Conservation (phyloP, 371 early-diverging fungal species). For the Rhizomucor pusillus region DNA sequence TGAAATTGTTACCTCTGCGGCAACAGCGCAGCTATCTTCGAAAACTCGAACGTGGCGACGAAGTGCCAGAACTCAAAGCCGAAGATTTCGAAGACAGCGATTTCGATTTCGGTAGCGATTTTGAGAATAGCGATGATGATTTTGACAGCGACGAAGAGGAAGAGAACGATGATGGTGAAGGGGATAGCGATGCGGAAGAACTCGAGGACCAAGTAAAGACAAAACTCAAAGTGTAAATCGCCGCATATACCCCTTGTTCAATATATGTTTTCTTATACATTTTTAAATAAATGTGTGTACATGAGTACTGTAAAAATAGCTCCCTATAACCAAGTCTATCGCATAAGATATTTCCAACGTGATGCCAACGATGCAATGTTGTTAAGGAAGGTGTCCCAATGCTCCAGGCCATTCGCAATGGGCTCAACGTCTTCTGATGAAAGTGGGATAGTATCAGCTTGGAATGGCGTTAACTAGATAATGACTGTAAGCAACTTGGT, state of each 20-base stretch:
- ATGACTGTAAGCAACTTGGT: too few species aligned
- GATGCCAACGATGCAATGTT: constrained; percentile 7
- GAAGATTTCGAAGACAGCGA: constrained; percentile 43
- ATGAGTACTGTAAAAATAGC: not conserved
- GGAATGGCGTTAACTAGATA: not conserved
- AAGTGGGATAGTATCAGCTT: constrained; percentile 1
- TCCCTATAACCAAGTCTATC: constrained; percentile 3
- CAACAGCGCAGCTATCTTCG: constrained; percentile 83
- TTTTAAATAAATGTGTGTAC: constrained; percentile 1
- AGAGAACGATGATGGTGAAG: constrained; percentile 12
- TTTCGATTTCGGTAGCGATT: constrained; percentile 45
- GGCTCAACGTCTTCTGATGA: constrained; percentile 1
- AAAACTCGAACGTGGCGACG: constrained; percentile 72
- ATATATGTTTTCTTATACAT: not conserved
- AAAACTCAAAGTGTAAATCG: too few species aligned
- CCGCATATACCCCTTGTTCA: too few species aligned
- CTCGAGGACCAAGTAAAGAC: constrained; percentile 1
- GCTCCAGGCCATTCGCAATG: constrained; percentile 11
- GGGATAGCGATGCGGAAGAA: constrained; percentile 2
- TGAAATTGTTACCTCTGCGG: constrained; percentile 80
- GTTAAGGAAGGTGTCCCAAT: constrained; percentile 13
- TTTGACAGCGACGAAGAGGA: constrained; percentile 15
- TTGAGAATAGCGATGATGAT: constrained; percentile 28
- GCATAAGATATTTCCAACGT: constrained; percentile 13
- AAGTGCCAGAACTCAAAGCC: constrained; percentile 30